Evolutionary conservation across 805 yeast species (phyloP).

Genomic region (Scheffersomyces coipomensis): DNA sequence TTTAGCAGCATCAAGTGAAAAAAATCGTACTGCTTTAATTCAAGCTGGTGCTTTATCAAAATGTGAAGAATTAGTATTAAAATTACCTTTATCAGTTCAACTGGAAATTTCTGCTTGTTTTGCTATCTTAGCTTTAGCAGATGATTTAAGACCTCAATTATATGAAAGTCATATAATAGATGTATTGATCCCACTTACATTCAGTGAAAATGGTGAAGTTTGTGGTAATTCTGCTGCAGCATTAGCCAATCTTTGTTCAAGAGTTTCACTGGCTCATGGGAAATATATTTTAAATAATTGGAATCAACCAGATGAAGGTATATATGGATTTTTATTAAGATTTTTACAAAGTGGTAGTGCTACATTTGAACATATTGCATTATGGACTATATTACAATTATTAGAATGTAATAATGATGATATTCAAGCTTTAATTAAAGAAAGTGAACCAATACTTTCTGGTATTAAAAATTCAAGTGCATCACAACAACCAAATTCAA

Average conservation of each 20-base stretch:
- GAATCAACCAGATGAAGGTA: constrained; percentile 80
- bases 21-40: constrained; percentile 85
- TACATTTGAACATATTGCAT: constrained; percentile 95
- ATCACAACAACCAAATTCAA: constrained; percentile 31
- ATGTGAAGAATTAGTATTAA: constrained; percentile 82
- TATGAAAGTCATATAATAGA: constrained; percentile 82
- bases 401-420: constrained; percentile 80
- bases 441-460: constrained; percentile 50
- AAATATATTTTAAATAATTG: constrained; percentile 73
- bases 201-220: constrained; percentile 85
- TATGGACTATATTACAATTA: constrained; percentile 93
- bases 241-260: constrained; percentile 88
- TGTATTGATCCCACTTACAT: constrained; percentile 88
- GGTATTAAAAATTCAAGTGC: constrained; percentile 51
- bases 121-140: constrained; percentile 95
- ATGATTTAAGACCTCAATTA: constrained; percentile 83
- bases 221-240: constrained; percentile 99
- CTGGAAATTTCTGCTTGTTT: constrained; percentile 96
- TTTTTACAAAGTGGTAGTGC: constrained; percentile 83
- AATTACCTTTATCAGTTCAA: constrained; percentile 89
- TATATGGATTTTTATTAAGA: constrained; percentile 75
- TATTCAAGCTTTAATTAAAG: constrained; percentile 54
- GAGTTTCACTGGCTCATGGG: constrained; percentile 75
- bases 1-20: constrained; percentile 92
- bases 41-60: constrained; percentile 95